These are phyloP conservation scores for Trebouxia sp. DNA, from an alignment of 139 green algal genomes.

Conservation along the genomic window DNA sequence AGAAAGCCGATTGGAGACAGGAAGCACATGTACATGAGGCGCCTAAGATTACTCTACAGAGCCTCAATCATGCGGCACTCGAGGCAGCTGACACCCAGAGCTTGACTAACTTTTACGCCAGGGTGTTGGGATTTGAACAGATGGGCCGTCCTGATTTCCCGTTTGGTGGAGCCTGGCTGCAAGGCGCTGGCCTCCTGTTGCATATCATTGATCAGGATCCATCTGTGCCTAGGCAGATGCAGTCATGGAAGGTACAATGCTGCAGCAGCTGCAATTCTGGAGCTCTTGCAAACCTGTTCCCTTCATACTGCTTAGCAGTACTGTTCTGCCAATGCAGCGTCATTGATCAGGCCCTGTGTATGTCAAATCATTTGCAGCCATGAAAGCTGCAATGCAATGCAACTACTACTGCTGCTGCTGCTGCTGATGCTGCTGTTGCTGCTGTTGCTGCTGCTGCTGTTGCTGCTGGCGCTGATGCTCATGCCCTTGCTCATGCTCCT, in stretches of 20 bases:
- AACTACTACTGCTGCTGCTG: too few relatives aligned
- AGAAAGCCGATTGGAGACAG: background rate
- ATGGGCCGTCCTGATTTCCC: constrained; percentile 15
- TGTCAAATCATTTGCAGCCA: too few relatives aligned
- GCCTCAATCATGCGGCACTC: constrained; percentile 5
- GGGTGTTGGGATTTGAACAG: constrained; percentile 13
- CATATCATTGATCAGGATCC: constrained; percentile 31
- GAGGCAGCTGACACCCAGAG: background rate
- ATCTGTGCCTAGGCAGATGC: background rate
- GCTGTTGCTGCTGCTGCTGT: too few relatives aligned
- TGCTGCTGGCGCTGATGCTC: too few relatives aligned
- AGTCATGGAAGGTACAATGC: background rate
- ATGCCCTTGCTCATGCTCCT: too few relatives aligned
- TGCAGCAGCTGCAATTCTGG: too few relatives aligned
- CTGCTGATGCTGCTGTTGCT: too few relatives aligned
- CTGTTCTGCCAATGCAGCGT: too few relatives aligned
- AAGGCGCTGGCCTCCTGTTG: constrained; percentile 20
- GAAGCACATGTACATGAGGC: background rate
- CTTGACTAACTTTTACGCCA: background rate
- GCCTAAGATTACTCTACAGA: background rate
- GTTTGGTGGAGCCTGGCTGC: constrained; percentile 31
- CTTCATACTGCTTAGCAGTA: too few relatives aligned
- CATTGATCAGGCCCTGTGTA: too few relatives aligned
- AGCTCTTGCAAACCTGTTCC: too few relatives aligned
- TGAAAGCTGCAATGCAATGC: too few relatives aligned